Evolutionary conservation across 345 rosid species (phyloP), one percentile per base, ranked within the genome.

Genomic region (Eucalyptus pauciflora): DNA sequence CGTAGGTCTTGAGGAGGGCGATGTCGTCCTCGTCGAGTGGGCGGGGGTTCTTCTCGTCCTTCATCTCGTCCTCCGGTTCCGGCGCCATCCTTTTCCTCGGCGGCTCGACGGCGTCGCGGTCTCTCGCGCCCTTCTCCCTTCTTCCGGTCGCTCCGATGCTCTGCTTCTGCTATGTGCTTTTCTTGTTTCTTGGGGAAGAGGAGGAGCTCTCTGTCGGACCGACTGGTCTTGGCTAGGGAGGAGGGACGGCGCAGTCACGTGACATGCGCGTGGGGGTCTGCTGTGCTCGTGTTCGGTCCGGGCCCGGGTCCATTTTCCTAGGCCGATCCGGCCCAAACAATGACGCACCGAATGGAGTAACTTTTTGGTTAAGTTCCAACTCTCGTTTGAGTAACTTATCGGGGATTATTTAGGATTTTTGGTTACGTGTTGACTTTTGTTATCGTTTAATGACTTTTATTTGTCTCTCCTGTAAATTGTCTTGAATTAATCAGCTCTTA

Each of bases 1-100:
- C 99, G 52, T 97, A 97, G 87, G 98, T 97, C 89, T 97, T 97
- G 91, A 97, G 99, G 49, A 97, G 97, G 62, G 99, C 99, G 80
- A 97, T 96, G 67, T 97, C 99, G 89, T 96, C 99, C 90, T 96
- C 99, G 43, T 96, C 99, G 31, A 96, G 97, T 25, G 98, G 99
- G 5, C 94, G 95, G 43, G 97, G 97, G 89, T 96, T 96, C 95
- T 96, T 97, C 97, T 96, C 98, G 89, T 96, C 98, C 93, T 95
- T 94, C 89, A 94, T 90, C 87, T 95, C 97, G 3, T 94, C 96
- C 50, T 93, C 98, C 8, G 91, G 89, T 3, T 92, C 94, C 18
- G 94, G 90, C 51, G 93, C 90, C 94, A 94, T 95, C 48, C 13
- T 56, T 18, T 3, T 79, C 62, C 60, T 31, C 58, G 87, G 54